Conservation (phyloP, 345 rosid genomes). For the Syzygium aromaticum region DNA sequence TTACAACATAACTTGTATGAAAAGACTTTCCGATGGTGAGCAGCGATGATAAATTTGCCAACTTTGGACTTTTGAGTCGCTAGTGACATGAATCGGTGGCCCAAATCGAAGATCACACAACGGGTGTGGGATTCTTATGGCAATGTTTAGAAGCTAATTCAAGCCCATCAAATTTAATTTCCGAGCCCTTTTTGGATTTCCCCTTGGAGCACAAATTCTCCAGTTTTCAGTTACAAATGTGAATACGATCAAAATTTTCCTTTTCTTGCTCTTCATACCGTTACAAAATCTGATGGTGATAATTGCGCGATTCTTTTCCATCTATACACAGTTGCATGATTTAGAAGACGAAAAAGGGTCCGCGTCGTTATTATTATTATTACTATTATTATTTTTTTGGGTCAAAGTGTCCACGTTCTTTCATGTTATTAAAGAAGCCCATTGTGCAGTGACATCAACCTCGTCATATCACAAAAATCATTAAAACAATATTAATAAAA, state of each 20-base stretch:
- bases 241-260: not conserved
- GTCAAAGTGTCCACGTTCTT: not conserved
- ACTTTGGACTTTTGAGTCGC: not conserved
- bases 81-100: not conserved
- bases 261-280: fast-evolving
- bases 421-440: not conserved
- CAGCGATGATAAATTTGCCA: not conserved
- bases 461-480: not conserved
- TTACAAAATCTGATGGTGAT: not conserved
- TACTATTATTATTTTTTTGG: too few relatives aligned
- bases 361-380: too few relatives aligned
- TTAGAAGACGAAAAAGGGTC: not conserved
- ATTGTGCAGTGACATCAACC: not conserved
- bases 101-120: not conserved
- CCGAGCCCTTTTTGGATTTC: not conserved
- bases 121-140: not conserved
- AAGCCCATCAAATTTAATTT: not conserved
- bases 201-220: not conserved
- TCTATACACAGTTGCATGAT: not conserved
- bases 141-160: not conserved
- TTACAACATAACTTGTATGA: not conserved
- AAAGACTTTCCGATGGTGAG: not conserved
- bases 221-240: not conserved
- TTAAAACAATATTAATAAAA: not conserved
- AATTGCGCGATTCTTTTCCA: not conserved